These are phyloP conservation scores for Trifolium dubium DNA, from an alignment of 306 rosid species.

Conservation along the genomic window DNA sequence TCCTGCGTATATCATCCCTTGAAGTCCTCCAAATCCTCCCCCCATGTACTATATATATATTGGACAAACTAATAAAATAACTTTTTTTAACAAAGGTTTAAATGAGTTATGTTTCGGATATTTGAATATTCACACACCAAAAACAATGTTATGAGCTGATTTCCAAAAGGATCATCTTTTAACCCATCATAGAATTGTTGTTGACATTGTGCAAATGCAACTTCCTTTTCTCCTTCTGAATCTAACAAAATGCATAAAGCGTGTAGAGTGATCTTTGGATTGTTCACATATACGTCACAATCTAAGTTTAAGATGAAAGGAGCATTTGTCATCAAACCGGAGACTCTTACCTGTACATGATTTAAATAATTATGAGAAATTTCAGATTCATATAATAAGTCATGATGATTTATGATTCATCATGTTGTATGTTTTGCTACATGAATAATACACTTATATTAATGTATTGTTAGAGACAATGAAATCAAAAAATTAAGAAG, in stretches of 20 bases:
- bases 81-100: too few species aligned
- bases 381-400: too few species aligned
- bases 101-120: too few species aligned
- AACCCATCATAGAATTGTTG: conserved; percentile 54
- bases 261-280: conserved; percentile 53
- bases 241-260: conserved; percentile 62
- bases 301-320: conserved; percentile 74
- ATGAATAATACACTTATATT: too few species aligned
- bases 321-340: conserved; percentile 74
- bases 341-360: conserved; percentile 59
- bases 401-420: too few species aligned
- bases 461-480: too few species aligned
- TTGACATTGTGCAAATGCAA: conserved; percentile 66
- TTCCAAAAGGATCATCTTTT: conserved; percentile 76
- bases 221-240: conserved; percentile 45
- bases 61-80: background rate
- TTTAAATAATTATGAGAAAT: background rate
- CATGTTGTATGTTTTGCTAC: too few species aligned
- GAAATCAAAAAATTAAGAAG: too few species aligned
- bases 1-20: conserved; percentile 59
- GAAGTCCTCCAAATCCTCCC: conserved; percentile 57
- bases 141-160: conserved; percentile 40
- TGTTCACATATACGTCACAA: conserved; percentile 71
- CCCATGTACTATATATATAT: conserved; percentile 43
- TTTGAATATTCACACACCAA: background rate